Conservation (phyloP, 306 rosid genomes). For the Morella rubra region DNA sequence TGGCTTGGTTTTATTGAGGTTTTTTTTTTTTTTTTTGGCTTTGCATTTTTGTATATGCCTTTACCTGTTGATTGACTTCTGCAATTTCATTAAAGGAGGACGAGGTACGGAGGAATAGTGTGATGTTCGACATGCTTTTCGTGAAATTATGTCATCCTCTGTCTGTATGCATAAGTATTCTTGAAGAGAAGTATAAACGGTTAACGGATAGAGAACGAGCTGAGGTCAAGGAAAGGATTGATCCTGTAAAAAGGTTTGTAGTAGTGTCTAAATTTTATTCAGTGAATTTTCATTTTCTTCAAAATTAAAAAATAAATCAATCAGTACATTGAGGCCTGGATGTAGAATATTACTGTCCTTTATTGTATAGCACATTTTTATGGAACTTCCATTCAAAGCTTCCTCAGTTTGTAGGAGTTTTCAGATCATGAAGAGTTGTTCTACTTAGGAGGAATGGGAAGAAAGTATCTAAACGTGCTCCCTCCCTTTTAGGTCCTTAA, state of each 20-base stretch:
- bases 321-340: background rate
- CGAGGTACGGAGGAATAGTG: conserved; percentile 70
- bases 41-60: conserved; percentile 11
- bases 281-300: background rate
- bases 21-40: background rate
- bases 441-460: background rate
- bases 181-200: conserved; percentile 73
- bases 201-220: conserved; percentile 66
- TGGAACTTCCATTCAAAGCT: background rate
- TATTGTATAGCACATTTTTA: background rate
- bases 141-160: conserved; percentile 93
- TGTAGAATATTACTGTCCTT: background rate
- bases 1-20: background rate
- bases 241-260: conserved; percentile 77
- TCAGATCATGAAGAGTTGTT: background rate
- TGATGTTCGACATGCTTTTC: conserved; percentile 85
- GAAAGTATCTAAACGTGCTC: background rate
- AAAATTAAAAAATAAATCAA: background rate
- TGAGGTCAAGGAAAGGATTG: conserved; percentile 67
- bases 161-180: conserved; percentile 92
- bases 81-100: conserved; percentile 44
- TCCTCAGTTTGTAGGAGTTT: background rate
- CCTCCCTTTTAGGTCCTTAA: background rate
- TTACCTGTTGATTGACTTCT: conserved; percentile 17
- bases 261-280: background rate